Percentiles rank a stretch among this genome's conserved stretches.
phyloP scores from a whole-genome alignment of 2,329 filamentous ascomycete genomes.

The Aspergillus pseudonomiae region DNA sequence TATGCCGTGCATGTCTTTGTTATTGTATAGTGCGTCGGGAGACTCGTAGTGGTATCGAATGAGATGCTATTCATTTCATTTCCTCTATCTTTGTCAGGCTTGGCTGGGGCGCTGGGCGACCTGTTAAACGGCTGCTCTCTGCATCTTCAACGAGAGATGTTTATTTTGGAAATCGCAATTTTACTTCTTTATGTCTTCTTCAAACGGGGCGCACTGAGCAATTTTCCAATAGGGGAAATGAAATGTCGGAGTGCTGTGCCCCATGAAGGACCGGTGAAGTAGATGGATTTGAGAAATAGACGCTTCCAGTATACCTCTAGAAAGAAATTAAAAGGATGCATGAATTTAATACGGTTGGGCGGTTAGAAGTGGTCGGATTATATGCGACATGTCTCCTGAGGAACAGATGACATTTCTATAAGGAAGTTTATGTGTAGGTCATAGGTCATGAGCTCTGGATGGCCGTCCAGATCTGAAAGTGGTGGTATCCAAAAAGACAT shows the following conservation, averaged over 20 bases:
- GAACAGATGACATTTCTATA: neutral
- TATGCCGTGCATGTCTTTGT: too few species aligned
- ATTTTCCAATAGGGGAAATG: neutral
- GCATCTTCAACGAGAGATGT: neutral
- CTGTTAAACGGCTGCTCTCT: neutral
- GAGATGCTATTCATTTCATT: neutral
- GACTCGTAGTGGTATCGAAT: neutral
- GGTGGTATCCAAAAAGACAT: conserved; percentile 3
- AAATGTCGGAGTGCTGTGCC: neutral
- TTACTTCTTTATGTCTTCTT: neutral
- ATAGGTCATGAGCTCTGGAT: neutral
- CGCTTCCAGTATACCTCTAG: neutral
- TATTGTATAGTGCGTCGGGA: too few species aligned
- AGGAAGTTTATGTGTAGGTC: neutral
- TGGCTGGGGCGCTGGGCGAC: neutral
- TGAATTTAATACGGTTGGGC: neutral
- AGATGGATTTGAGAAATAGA: neutral
- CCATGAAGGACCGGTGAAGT: neutral
- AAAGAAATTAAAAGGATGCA: neutral
- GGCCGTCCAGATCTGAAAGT: neutral
- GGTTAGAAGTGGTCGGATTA: neutral
- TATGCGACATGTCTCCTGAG: neutral
- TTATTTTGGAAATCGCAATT: neutral
- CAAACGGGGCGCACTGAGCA: neutral
- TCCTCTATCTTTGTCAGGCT: neutral